These are phyloP conservation scores for Calonectria montana DNA, from an alignment of 2,329 filamentous ascomycete genomes.

Conservation along the genomic window DNA sequence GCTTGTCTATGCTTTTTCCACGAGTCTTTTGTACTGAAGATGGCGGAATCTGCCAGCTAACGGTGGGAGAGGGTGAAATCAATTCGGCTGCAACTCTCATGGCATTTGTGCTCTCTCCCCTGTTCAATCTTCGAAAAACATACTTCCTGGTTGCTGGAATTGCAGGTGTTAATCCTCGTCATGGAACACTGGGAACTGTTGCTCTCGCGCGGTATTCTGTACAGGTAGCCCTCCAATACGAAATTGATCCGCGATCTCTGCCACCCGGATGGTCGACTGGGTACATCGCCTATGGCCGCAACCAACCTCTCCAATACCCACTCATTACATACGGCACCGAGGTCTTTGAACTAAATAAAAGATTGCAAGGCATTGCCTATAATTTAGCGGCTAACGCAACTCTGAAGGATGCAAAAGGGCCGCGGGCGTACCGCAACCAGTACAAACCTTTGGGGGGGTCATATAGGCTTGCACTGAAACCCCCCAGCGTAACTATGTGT, in stretches of 20 bases:
- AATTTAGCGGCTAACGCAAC: slow-evolving; percentile 61
- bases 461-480: slow-evolving; percentile 55
- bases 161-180: slow-evolving; percentile 77
- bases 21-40: slow-evolving; percentile 72
- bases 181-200: slow-evolving; percentile 73
- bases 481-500: slow-evolving; percentile 70
- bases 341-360: slow-evolving; percentile 74
- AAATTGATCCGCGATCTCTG: slow-evolving; percentile 77
- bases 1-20: slow-evolving; percentile 74
- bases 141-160: slow-evolving; percentile 82
- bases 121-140: slow-evolving; percentile 73
- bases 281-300: slow-evolving; percentile 74
- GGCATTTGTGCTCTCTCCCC: slow-evolving; percentile 69
- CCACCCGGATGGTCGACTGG: slow-evolving; percentile 73
- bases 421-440: slow-evolving; percentile 64
- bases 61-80: slow-evolving; percentile 77
- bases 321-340: slow-evolving; percentile 73
- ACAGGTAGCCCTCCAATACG: slow-evolving; percentile 81
- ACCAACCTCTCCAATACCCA: slow-evolving; percentile 67
- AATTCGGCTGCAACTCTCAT: slow-evolving; percentile 77
- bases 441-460: slow-evolving; percentile 58
- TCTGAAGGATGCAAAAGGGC: slow-evolving; percentile 62
- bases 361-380: slow-evolving; percentile 65
- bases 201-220: slow-evolving; percentile 77
- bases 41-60: slow-evolving; percentile 74